These are phyloP conservation scores for Albatrellus sp. DNA, from an alignment of 1,284 basidiomycete species.

Conservation along the genomic window DNA sequence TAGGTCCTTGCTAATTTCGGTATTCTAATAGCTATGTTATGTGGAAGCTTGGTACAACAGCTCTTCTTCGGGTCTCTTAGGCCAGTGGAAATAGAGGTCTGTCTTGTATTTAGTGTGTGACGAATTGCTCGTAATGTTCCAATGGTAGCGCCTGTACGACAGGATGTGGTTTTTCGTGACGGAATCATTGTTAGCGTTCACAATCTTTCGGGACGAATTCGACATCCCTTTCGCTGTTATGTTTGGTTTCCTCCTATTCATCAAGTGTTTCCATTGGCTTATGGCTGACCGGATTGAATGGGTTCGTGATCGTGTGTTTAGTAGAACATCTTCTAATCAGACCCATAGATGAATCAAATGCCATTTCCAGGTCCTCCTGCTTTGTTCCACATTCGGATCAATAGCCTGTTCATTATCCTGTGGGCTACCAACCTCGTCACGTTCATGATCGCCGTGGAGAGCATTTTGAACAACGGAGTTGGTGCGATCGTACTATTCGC, in stretches of 20 bases:
- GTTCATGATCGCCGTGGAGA: constrained; percentile 69
- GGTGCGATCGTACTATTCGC: constrained; percentile 91
- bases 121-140: constrained; percentile 4
- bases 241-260: constrained; percentile 85
- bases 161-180: constrained; percentile 96
- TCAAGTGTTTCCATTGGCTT: constrained; percentile 98
- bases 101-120: constrained; percentile 13
- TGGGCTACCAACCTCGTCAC: constrained; percentile 63
- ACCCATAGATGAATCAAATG: constrained; percentile 85
- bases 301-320: constrained; percentile 33
- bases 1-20: constrained; percentile 92
- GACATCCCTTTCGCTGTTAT: constrained; percentile 87
- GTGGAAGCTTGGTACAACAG: constrained; percentile 70
- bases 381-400: constrained; percentile 79
- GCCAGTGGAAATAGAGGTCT: constrained; percentile 84
- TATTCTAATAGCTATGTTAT: constrained; percentile 64
- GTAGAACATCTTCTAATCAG: constrained; percentile 1
- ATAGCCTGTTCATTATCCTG: constrained; percentile 55
- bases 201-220: constrained; percentile 92
- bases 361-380: constrained; percentile 75
- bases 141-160: constrained; percentile 78
- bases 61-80: constrained; percentile 90
- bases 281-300: constrained; percentile 92
- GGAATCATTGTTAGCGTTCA: constrained; percentile 89
- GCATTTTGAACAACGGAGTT: constrained; percentile 67